These are phyloP conservation scores for Astrocystis sublimbata DNA, from an alignment of 495 filamentous ascomycete genomes.

Conservation along the genomic window DNA sequence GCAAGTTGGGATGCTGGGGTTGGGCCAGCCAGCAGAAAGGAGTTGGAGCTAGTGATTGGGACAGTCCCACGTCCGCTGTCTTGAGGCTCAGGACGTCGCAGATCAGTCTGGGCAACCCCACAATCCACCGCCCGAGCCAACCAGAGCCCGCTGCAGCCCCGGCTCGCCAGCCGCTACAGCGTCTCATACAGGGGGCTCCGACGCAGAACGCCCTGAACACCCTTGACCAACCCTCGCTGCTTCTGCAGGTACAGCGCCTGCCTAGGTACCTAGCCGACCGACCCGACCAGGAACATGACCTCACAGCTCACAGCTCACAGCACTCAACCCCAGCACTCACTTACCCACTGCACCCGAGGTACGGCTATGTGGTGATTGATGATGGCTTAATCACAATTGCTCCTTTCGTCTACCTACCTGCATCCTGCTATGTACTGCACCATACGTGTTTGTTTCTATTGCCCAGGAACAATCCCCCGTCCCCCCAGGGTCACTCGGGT, in stretches of 20 bases:
- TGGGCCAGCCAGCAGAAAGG: too few species aligned
- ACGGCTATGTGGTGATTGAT: too few species aligned
- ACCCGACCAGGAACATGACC: neutral
- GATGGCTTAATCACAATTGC: neutral
- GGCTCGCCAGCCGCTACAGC: neutral
- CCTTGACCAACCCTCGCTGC: neutral
- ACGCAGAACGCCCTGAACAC: constrained; percentile 6
- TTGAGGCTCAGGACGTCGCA: constrained; percentile 15
- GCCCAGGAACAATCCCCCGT: neutral
- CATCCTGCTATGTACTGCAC: neutral
- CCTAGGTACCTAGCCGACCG: too few species aligned
- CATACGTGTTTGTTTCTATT: constrained; percentile 3
- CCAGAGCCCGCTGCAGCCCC: neutral
- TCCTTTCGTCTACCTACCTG: neutral
- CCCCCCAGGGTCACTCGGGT: too few species aligned
- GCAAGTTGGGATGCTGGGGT: too few species aligned
- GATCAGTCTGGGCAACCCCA: neutral
- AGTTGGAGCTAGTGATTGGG: neutral
- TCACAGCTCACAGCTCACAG: neutral
- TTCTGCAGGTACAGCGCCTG: constrained; percentile 6
- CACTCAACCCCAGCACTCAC: neutral
- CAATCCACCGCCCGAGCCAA: neutral
- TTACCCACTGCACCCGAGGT: neutral
- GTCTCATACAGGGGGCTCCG: constrained; percentile 11
- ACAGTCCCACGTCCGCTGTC: neutral